Conservation (phyloP, 2,329 filamentous ascomycete genomes). For the Penicillium sp. region DNA sequence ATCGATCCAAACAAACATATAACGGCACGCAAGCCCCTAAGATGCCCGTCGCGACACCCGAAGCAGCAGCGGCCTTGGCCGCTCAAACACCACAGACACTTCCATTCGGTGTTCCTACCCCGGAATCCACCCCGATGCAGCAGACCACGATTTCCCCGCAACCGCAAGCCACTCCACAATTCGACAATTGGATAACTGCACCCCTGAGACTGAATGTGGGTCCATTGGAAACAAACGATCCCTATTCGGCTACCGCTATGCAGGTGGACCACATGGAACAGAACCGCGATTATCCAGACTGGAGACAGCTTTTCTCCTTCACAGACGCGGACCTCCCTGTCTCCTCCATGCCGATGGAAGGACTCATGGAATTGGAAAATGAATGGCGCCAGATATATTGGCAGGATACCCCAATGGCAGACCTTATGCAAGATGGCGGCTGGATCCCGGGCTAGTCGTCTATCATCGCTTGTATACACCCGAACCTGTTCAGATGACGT, state of each 20-base stretch:
- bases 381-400: constrained; percentile 52
- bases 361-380: constrained; percentile 46
- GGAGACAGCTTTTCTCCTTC: constrained; percentile 48
- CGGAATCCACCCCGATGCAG: constrained; percentile 33
- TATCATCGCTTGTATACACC: constrained; percentile 1
- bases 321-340: constrained; percentile 42
- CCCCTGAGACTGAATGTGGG: constrained; percentile 31
- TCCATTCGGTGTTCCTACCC: constrained; percentile 35
- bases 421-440: constrained; percentile 45
- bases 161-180: constrained; percentile 30
- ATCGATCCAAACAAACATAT: constrained; percentile 34
- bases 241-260: constrained; percentile 26
- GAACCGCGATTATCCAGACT: constrained; percentile 42
- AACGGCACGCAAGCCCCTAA: constrained; percentile 18
- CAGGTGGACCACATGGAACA: constrained; percentile 39
- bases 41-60: constrained; percentile 24
- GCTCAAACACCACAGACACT: constrained; percentile 26
- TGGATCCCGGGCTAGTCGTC: constrained; percentile 39
- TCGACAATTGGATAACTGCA: constrained; percentile 39
- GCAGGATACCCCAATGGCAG: constrained; percentile 48
- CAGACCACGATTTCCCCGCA: constrained; percentile 29
- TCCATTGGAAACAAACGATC: constrained; percentile 27
- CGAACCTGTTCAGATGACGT: not conserved
- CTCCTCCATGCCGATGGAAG: constrained; percentile 43
- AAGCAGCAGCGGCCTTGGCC: constrained; percentile 20